Evolutionary conservation across 2,329 filamentous ascomycete species (phyloP), one percentile per base, ranked within the genome.

Genomic region (Sporothrix schenckii): DNA sequence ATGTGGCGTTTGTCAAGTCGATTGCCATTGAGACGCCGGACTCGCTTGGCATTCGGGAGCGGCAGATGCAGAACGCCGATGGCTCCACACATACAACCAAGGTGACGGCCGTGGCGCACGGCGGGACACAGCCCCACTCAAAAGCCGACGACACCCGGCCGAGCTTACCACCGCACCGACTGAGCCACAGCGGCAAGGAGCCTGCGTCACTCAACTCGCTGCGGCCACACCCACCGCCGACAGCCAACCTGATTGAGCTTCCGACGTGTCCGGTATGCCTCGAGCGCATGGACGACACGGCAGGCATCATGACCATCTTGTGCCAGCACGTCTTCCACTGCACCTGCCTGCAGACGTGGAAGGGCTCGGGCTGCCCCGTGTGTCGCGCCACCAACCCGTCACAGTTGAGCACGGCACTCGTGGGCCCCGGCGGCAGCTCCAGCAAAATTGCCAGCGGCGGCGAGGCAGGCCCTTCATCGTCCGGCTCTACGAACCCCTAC

Each of bases 321-420:
- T 99, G 95, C 78, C 94, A 98, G 77, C 95, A 99, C 76, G 93
- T 98, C 67, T 99, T 99, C 78, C 95, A 99, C 79, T 98, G 95
- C 78, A 94, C 91, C 1, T 99, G 95, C 80, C 84, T 99, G 0
- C 92, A 97, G 77, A 98, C 95, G 78, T 99, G 95, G 95, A 92
- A 92, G 77, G 94, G 94, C 4, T 91, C 90, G 34, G 94, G 94
- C 4, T 99, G 95, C 77, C 95, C 95, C 0, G 93, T 99, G 7
- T 99, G 95, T 77, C 89, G 95, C 47, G 97, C 97, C 76, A 97
- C 94, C 1, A 87, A 85, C 72, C 81, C 84, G 6, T 78, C 81
- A 5, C 76, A 77, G 10, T 72, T 74, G 61, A 66, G 73, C 39
- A 63, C 27, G 21, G 53, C 27, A 5, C 24, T 63, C 3, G 21